Conservation (phyloP, 2,329 filamentous ascomycete species). For the Diaporthe destruens region DNA sequence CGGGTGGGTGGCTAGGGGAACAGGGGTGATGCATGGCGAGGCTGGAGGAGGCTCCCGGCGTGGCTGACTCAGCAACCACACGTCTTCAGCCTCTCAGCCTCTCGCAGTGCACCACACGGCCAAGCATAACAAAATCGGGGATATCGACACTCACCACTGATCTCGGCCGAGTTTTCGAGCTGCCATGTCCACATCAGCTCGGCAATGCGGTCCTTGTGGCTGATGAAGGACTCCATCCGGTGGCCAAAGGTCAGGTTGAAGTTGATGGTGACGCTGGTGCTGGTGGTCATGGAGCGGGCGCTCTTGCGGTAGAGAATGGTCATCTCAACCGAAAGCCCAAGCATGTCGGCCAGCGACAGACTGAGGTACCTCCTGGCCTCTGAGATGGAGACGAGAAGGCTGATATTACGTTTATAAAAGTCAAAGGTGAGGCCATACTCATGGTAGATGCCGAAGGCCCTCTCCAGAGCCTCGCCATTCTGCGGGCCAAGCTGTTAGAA, state of each 20-base stretch:
- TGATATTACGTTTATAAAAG: slow-evolving; percentile 42
- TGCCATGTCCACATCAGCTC: slow-evolving; percentile 43
- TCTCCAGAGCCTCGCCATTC: slow-evolving; percentile 42
- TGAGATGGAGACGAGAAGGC: slow-evolving; percentile 41
- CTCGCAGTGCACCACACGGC: background rate
- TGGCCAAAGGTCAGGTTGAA: slow-evolving; percentile 42
- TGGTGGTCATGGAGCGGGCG: slow-evolving; percentile 39
- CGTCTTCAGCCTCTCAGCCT: background rate
- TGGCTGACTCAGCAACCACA: slow-evolving; percentile 38
- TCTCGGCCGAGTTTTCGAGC: slow-evolving; percentile 42
- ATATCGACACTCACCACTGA: slow-evolving; percentile 37
- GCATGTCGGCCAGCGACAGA: slow-evolving; percentile 43
- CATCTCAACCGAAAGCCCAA: slow-evolving; percentile 41
- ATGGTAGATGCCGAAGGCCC: slow-evolving; percentile 41
- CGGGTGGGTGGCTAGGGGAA: background rate
- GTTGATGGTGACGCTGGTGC: slow-evolving; percentile 41
- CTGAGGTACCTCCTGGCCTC: slow-evolving; percentile 42
- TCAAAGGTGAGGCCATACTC: slow-evolving; percentile 41
- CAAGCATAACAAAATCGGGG: background rate
- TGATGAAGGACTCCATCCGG: slow-evolving; percentile 41
- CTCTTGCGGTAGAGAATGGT: slow-evolving; percentile 41
- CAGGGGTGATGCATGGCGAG: slow-evolving; percentile 40
- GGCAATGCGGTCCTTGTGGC: slow-evolving; percentile 42
- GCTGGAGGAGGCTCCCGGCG: slow-evolving; percentile 17
- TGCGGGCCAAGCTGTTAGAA: slow-evolving; percentile 39